Conservation (phyloP, 2,329 filamentous ascomycete species). For the Samsoniella hepiali region DNA sequence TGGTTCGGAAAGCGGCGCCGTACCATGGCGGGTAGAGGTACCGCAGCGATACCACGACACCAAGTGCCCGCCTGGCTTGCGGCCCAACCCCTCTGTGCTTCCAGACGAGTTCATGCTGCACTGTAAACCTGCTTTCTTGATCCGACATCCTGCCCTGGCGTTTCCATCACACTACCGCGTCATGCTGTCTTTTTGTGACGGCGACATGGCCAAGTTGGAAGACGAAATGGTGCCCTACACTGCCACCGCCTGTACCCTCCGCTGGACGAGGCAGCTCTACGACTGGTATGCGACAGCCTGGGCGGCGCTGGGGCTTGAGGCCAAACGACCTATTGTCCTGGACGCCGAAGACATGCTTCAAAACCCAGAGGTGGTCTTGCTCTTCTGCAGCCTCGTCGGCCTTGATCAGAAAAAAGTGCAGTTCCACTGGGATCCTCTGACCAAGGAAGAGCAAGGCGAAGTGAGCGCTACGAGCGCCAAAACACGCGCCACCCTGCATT, state of each 20-base stretch:
- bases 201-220: background rate
- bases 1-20: background rate
- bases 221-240: background rate
- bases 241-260: background rate
- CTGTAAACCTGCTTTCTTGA: conserved; percentile 34
- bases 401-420: background rate
- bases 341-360: conserved; percentile 1
- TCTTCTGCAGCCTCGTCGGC: background rate
- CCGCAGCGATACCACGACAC: background rate
- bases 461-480: background rate
- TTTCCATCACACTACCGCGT: conserved; percentile 31
- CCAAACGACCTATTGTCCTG: background rate
- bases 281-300: conserved; percentile 4
- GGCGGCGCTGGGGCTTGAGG: background rate
- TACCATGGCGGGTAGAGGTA: background rate
- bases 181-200: background rate
- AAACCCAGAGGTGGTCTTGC: background rate
- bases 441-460: background rate
- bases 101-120: conserved; percentile 34
- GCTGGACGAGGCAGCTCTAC: conserved; percentile 13
- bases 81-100: conserved; percentile 32
- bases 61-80: background rate
- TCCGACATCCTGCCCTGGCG: conserved; percentile 37
- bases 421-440: background rate
- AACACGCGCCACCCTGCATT: background rate